phyloP scores from a whole-genome alignment of 169 alveolate species.

The Plasmodium vinckei region DNA sequence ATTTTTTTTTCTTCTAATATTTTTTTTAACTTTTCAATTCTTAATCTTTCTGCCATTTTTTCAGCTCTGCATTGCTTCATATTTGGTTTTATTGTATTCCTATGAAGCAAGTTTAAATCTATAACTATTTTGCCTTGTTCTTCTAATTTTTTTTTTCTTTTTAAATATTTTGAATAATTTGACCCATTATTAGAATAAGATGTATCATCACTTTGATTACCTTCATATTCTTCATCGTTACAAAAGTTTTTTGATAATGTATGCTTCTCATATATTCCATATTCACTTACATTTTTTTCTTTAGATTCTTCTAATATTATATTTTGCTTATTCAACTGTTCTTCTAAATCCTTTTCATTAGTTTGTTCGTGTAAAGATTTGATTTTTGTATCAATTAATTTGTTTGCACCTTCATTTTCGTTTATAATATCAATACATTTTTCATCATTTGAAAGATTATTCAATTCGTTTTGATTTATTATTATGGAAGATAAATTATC shows the following conservation, averaged over 20 bases:
- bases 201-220: conserved; percentile 40
- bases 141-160: conserved; percentile 35
- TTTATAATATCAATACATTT: too few species aligned
- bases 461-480: too few species aligned
- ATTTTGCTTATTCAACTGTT: too few species aligned
- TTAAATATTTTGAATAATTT: conserved; percentile 45
- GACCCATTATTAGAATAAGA: conserved; percentile 73
- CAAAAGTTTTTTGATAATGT: not conserved
- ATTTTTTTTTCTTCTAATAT: conserved; percentile 61
- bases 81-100: conserved; percentile 7
- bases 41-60: conserved; percentile 29
- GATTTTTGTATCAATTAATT: too few species aligned
- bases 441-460: too few species aligned
- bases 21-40: conserved; percentile 33
- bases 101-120: conserved; percentile 19
- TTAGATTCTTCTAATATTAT: too few species aligned
- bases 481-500: too few species aligned
- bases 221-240: conserved; percentile 31
- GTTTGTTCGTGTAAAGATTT: too few species aligned
- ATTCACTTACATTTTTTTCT: too few species aligned
- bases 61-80: conserved; percentile 20
- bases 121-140: conserved; percentile 73
- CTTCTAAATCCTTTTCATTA: too few species aligned
- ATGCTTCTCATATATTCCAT: not conserved
- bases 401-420: too few species aligned